Evolutionary conservation across 306 rosid species (phyloP).

Genomic region (Gastrolobium bilobum): DNA sequence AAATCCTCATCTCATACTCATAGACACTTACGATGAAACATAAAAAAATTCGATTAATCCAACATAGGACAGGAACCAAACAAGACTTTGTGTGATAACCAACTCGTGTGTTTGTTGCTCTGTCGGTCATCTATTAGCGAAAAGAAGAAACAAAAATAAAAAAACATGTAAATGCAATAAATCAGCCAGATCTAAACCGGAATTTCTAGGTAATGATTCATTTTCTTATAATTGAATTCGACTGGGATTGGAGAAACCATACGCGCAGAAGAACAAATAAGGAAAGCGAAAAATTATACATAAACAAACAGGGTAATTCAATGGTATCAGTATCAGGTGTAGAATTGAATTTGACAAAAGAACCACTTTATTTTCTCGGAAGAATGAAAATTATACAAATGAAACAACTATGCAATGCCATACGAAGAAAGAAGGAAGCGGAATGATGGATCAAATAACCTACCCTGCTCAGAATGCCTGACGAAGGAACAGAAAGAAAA

Average conservation of each 20-base stretch:
- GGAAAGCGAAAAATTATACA: neutral
- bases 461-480: too few relatives aligned
- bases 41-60: neutral
- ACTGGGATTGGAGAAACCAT: conserved; percentile 25
- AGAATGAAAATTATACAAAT: too few relatives aligned
- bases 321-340: neutral
- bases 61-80: neutral
- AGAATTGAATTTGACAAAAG: neutral
- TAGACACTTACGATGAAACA: neutral
- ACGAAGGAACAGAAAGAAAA: too few relatives aligned
- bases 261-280: neutral
- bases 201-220: neutral
- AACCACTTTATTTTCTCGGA: too few relatives aligned
- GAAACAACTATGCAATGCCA: too few relatives aligned
- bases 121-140: neutral
- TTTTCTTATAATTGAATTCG: neutral
- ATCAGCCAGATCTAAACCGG: neutral
- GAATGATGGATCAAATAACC: too few relatives aligned
- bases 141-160: neutral
- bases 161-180: neutral
- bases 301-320: neutral
- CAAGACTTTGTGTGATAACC: neutral
- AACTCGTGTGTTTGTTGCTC: neutral
- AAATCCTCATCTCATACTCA: conserved; percentile 30
- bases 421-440: too few relatives aligned